Evolutionary conservation across 805 yeast species (phyloP).

Genomic region (Candida pseudoglaebosa): DNA sequence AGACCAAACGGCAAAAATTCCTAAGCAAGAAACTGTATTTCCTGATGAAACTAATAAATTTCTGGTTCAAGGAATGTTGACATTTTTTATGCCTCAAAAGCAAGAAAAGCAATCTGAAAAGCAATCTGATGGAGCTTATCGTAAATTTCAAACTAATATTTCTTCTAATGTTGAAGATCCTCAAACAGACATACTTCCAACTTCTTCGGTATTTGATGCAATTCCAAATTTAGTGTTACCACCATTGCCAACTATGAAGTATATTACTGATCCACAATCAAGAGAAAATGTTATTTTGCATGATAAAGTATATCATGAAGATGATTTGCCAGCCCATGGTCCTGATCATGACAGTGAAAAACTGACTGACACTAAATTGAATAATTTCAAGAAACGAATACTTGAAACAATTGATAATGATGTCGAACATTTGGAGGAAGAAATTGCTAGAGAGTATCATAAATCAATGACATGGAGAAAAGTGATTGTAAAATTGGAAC

Average conservation of each 20-base stretch:
- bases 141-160: conserved; percentile 15
- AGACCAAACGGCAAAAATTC: conserved; percentile 14
- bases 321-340: conserved; percentile 52
- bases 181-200: conserved; percentile 43
- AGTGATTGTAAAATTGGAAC: conserved; percentile 77
- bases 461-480: conserved; percentile 83
- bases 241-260: conserved; percentile 69
- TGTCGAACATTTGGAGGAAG: conserved; percentile 59
- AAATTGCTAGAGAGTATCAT: conserved; percentile 88
- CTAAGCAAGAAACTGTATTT: conserved; percentile 12
- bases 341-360: not conserved
- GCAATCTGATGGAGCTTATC: conserved; percentile 6
- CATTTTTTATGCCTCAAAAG: conserved; percentile 42
- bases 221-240: conserved; percentile 77
- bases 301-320: conserved; percentile 67
- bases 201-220: conserved; percentile 72
- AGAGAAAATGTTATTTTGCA: conserved; percentile 73
- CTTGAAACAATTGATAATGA: conserved; percentile 26
- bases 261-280: conserved; percentile 60
- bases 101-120: conserved; percentile 17
- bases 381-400: conserved; percentile 17
- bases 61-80: conserved; percentile 32
- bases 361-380: conserved; percentile 5
- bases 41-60: conserved; percentile 11
- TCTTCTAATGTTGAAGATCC: conserved; percentile 17